These are phyloP conservation scores for Volutella citrinella DNA, from an alignment of 2,329 filamentous ascomycete species.

Conservation along the genomic window DNA sequence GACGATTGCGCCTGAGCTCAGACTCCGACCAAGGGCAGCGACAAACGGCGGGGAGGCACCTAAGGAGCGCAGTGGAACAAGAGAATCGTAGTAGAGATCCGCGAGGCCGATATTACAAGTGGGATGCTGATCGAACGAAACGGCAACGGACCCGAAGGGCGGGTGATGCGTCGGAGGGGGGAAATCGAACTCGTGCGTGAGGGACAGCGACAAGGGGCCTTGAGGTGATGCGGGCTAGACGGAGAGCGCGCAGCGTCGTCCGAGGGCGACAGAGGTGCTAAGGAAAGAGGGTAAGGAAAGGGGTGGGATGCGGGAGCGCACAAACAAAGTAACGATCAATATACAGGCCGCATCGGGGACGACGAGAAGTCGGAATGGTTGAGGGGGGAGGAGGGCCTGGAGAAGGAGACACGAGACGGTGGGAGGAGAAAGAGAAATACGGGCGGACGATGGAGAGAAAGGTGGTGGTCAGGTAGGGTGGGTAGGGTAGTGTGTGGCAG, in stretches of 20 bases:
- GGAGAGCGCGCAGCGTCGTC: slow-evolving; percentile 26
- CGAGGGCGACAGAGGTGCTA: slow-evolving; percentile 24
- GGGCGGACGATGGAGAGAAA: slow-evolving; percentile 21
- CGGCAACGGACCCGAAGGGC: slow-evolving; percentile 1
- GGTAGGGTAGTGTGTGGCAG: slow-evolving; percentile 16
- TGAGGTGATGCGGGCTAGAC: slow-evolving; percentile 21
- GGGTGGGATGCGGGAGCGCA: slow-evolving; percentile 23
- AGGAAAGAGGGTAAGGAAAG: slow-evolving; percentile 10
- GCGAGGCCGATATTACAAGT: slow-evolving; percentile 36
- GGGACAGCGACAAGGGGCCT: slow-evolving; percentile 7
- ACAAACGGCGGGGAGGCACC: slow-evolving; percentile 19
- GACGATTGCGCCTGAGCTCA: slow-evolving; percentile 2
- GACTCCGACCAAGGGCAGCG: slow-evolving; percentile 20
- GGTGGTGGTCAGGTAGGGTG: slow-evolving; percentile 16
- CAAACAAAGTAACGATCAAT: slow-evolving; percentile 31
- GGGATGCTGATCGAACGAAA: slow-evolving; percentile 26
- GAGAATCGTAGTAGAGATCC: slow-evolving; percentile 27
- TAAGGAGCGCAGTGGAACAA: slow-evolving; percentile 27
- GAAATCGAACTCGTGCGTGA: neutral
- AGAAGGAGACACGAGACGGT: slow-evolving; percentile 25
- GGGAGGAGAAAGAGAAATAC: slow-evolving; percentile 20
- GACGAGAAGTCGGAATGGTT: slow-evolving; percentile 9
- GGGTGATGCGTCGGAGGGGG: slow-evolving; percentile 1
- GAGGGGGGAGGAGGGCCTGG: slow-evolving; percentile 20
- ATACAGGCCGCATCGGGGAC: slow-evolving; percentile 35